phyloP scores from a whole-genome alignment of 495 filamentous ascomycete species.

The Podospora didyma region DNA sequence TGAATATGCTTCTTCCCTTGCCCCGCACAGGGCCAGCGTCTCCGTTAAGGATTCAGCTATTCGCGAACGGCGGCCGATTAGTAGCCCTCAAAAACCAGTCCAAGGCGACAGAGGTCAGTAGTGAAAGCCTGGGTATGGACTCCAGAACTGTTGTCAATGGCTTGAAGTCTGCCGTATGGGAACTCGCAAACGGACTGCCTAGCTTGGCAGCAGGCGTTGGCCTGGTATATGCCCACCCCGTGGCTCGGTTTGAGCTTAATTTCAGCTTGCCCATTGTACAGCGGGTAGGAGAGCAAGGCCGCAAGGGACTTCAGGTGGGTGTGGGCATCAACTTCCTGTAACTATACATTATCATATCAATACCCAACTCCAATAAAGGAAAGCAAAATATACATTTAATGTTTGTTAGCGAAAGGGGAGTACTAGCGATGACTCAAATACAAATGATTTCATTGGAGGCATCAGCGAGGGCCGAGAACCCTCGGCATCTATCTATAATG shows the following conservation, averaged over 20 bases:
- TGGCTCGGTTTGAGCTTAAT: constrained; percentile 91
- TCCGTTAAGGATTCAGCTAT: constrained; percentile 83
- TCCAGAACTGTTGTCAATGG: constrained; percentile 45
- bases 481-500: no score
- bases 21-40: constrained; percentile 72
- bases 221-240: constrained; percentile 87
- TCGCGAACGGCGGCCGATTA: constrained; percentile 84
- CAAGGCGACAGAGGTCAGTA: constrained; percentile 37
- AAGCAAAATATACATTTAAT: no score
- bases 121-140: constrained; percentile 25
- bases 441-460: no score
- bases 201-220: constrained; percentile 86
- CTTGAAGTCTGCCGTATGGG: constrained; percentile 51
- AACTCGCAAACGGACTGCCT: constrained; percentile 70
- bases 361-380: no score
- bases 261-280: constrained; percentile 83
- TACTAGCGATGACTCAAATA: no score
- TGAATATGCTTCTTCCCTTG: constrained; percentile 78
- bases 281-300: constrained; percentile 73
- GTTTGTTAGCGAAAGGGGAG: no score
- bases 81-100: constrained; percentile 63
- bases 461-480: no score
- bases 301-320: constrained; percentile 90
- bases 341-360: neutral
- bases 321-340: constrained; percentile 93